Conservation (phyloP, 2,329 filamentous ascomycete species). For the Malbranchea cinnamomea region DNA sequence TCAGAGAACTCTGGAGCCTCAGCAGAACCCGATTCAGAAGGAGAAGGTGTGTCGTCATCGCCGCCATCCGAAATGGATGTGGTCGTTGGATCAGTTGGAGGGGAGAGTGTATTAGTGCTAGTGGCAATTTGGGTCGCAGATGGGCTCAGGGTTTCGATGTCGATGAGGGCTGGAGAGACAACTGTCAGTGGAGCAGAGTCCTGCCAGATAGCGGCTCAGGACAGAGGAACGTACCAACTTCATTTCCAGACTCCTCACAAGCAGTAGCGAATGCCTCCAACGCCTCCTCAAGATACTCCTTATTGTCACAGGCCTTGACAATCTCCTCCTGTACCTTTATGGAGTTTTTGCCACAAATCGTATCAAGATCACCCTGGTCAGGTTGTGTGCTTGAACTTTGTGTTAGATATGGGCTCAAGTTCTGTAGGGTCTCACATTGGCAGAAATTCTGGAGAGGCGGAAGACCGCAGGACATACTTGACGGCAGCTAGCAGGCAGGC, state of each 20-base stretch:
- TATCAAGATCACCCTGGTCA: constrained; percentile 24
- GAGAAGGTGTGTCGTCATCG: too few relatives aligned
- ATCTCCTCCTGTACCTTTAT: constrained; percentile 24
- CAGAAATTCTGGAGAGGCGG: too few relatives aligned
- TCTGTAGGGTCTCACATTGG: too few relatives aligned
- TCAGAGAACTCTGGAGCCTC: too few relatives aligned
- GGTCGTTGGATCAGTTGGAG: not conserved
- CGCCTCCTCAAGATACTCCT: constrained; percentile 17
- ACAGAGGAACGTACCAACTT: constrained; percentile 19
- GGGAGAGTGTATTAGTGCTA: constrained; percentile 2
- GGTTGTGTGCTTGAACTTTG: constrained; percentile 16
- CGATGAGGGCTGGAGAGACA: constrained; percentile 6
- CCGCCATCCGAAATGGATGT: too few relatives aligned
- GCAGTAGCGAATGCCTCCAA: constrained; percentile 25
- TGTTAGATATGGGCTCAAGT: not conserved
- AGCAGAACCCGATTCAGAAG: too few relatives aligned
- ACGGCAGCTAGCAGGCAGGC: constrained; percentile 37
- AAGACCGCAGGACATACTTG: constrained; percentile 30
- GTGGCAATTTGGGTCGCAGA: constrained; percentile 18
- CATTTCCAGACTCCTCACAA: constrained; percentile 25
- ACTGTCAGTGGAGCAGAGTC: constrained; percentile 2
- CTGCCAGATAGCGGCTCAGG: too few relatives aligned
- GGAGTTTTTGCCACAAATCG: constrained; percentile 24
- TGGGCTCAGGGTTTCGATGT: constrained; percentile 11
- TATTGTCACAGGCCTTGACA: constrained; percentile 20